A percentile compares a stretch with the other conserved stretches of the same genome.
phyloP scores from a whole-genome alignment of 768 basidiomycete genomes.

The Tricholoma hemisulphureum region DNA sequence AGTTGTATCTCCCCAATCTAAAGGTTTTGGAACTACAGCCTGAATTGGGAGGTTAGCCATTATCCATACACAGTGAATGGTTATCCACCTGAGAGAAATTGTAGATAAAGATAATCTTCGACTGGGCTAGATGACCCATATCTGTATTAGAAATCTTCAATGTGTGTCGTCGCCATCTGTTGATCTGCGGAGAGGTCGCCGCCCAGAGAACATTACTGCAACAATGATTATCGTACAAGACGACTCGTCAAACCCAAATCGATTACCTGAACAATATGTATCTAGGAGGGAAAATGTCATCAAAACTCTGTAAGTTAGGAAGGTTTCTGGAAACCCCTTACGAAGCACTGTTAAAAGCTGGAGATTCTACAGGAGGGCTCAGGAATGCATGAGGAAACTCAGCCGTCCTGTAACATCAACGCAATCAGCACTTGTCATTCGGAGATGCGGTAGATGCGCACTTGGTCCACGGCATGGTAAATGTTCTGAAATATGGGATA shows the following conservation, averaged over 20 bases:
- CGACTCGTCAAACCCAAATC: background rate
- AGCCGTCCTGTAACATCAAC: conserved; percentile 38
- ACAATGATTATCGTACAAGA: background rate
- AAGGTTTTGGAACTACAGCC: conserved; percentile 66
- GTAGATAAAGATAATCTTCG: conserved; percentile 64
- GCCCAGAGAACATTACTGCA: conserved; percentile 60
- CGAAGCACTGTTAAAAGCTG: conserved; percentile 61
- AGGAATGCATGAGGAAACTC: conserved; percentile 68
- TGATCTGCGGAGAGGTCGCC: conserved; percentile 64
- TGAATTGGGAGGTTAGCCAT: conserved; percentile 10
- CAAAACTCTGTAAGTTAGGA: background rate
- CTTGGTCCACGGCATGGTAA: conserved; percentile 65
- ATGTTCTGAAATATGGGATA: conserved; percentile 66
- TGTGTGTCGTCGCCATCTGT: conserved; percentile 57
- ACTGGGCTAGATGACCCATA: conserved; percentile 57
- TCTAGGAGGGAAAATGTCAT: conserved; percentile 22
- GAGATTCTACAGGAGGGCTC: conserved; percentile 60
- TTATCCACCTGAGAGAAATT: conserved; percentile 56
- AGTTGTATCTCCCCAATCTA: conserved; percentile 65
- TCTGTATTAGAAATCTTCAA: conserved; percentile 52
- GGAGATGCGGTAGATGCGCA: conserved; percentile 20
- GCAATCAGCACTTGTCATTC: background rate
- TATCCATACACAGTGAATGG: background rate
- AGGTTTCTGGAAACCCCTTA: conserved; percentile 28
- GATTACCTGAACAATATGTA: conserved; percentile 60